A percentile compares a stretch with the other conserved stretches of the same genome.
phyloP scores from a whole-genome alignment of 2,329 filamentous ascomycete genomes.

The Diaporthe velutina region DNA sequence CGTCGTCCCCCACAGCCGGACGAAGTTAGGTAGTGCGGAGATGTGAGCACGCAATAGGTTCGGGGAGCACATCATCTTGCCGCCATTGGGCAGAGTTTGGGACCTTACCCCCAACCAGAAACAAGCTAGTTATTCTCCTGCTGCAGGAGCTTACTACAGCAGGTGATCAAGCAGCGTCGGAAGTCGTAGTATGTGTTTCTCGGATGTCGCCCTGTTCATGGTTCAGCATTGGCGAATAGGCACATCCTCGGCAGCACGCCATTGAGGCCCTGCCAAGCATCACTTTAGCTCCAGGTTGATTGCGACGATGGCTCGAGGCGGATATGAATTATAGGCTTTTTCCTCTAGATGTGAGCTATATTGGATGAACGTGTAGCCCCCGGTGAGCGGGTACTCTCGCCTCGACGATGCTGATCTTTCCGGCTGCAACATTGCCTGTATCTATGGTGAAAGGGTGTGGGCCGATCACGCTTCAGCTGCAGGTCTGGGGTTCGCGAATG shows the following conservation, averaged over 20 bases:
- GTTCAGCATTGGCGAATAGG: not conserved
- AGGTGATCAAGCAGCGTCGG: not conserved
- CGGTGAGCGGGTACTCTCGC: not conserved
- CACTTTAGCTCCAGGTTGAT: slow-evolving; percentile 34
- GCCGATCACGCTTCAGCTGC: slow-evolving; percentile 16
- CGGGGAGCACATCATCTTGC: slow-evolving; percentile 36
- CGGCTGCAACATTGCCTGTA: not conserved
- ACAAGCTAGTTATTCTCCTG: not conserved
- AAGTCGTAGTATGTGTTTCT: not conserved
- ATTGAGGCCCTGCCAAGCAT: slow-evolving; percentile 30
- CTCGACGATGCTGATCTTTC: not conserved
- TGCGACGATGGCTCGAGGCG: not conserved
- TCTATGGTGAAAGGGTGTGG: slow-evolving; percentile 35
- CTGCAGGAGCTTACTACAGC: too few relatives aligned
- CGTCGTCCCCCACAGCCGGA: not conserved
- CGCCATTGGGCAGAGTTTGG: not conserved
- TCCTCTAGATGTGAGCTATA: not conserved
- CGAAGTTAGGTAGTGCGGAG: slow-evolving; percentile 11
- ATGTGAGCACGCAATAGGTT: slow-evolving; percentile 35
- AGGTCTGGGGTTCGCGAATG: not conserved
- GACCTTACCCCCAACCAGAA: not conserved
- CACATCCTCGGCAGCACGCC: slow-evolving; percentile 30
- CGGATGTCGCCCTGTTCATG: not conserved
- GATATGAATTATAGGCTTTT: not conserved
- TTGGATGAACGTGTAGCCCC: not conserved